phyloP scores from a whole-genome alignment of 768 basidiomycete genomes.

The Leccinum subgranulosum region DNA sequence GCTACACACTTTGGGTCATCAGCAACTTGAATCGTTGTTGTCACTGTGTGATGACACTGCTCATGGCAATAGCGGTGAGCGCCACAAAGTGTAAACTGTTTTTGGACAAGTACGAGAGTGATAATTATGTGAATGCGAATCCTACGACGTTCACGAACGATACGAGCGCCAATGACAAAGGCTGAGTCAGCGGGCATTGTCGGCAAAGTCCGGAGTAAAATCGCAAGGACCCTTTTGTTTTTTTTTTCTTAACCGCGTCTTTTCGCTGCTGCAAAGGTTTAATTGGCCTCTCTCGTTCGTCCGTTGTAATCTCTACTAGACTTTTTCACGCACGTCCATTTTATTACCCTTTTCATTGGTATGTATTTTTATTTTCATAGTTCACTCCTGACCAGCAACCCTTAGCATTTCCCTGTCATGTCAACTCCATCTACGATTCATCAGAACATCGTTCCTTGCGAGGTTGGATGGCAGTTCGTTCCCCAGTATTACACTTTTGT shows the following conservation, averaged over 20 bases:
- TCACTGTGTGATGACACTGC: background rate
- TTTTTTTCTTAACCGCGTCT: constrained; percentile 26
- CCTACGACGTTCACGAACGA: background rate
- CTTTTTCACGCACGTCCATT: constrained; percentile 36
- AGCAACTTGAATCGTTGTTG: too few species aligned
- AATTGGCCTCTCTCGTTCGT: constrained; percentile 19
- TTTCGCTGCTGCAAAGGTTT: constrained; percentile 25
- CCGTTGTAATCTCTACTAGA: constrained; percentile 36
- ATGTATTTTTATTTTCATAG: background rate
- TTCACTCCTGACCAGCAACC: background rate
- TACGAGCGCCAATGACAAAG: too few species aligned
- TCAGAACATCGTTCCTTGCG: constrained; percentile 77
- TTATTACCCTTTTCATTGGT: constrained; percentile 32
- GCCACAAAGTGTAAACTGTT: background rate
- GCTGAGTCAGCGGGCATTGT: constrained; percentile 26
- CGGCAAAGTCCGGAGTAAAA: constrained; percentile 34
- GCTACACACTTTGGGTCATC: too few species aligned
- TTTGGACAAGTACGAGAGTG: background rate
- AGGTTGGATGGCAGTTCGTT: constrained; percentile 99
- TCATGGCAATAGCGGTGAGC: constrained; percentile 19
- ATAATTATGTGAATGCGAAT: background rate
- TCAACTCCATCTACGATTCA: constrained; percentile 45
- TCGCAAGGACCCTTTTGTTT: constrained; percentile 13
- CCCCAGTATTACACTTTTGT: constrained; percentile 99
- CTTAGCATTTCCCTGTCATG: constrained; percentile 35